Evolutionary conservation across 176 grass and related monocot genomes (phyloP).

Genomic region (Triticum timopheevii): DNA sequence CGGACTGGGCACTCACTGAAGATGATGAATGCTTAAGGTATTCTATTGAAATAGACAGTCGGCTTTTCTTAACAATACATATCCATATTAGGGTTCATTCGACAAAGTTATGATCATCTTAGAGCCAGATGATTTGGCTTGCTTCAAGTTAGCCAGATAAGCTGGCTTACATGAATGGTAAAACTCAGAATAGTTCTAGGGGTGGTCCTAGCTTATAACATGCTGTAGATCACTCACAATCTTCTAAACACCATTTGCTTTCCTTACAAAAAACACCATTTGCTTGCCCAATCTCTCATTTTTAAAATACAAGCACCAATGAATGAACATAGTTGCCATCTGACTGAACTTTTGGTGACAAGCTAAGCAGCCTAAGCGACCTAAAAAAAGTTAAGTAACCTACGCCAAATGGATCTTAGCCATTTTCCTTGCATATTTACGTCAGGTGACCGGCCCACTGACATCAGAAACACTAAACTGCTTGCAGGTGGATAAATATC

Average conservation of each 20-base stretch:
- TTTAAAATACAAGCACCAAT: background rate
- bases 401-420: background rate
- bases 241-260: background rate
- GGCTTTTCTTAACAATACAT: background rate
- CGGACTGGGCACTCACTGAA: slow-evolving; percentile 74
- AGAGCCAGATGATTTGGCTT: background rate
- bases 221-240: background rate
- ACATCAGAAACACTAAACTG: slow-evolving; percentile 4
- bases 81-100: background rate
- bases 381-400: background rate
- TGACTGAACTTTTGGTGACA: background rate
- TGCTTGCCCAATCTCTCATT: background rate
- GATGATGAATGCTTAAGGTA: slow-evolving; percentile 92
- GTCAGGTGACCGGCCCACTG: background rate
- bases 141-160: background rate
- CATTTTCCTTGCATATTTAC: background rate
- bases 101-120: background rate
- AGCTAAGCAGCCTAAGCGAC: background rate
- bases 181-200: background rate
- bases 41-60: background rate
- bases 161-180: background rate
- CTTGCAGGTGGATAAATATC: slow-evolving; percentile 74
- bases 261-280: background rate
- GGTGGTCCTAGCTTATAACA: background rate
- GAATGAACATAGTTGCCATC: background rate